Base-by-base conservation (phyloP, 495 filamentous ascomycete species). In the Penicillium tannophilum region DNA sequence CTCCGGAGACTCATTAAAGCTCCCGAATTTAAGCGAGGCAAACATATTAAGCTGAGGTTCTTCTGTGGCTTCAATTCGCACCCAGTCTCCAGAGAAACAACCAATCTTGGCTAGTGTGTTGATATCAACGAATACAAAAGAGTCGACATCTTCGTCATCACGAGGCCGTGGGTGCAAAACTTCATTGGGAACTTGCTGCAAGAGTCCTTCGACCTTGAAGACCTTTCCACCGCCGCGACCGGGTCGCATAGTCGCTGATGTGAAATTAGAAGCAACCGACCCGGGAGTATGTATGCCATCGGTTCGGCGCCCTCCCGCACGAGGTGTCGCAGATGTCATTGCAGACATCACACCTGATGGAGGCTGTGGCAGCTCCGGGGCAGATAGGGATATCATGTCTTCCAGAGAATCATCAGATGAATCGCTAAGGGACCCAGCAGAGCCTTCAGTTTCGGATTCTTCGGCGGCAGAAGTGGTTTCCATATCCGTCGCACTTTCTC, bases 21-120 rank as follows among this genome's bases (percentile, higher is more conserved):
- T 75, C 39, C 72, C 69, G 36, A 72, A 60, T 52, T 72, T 75
- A 73, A 86, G 70, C 76, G 76, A 68, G 74, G 83, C 79, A 60
- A 82, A 72, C 59, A 78, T 75, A 65, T 81, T 79, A 5, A 78
- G 41, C 12, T 84, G 82, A 14, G 88, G 86, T 62, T 90, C 90
- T 41, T 86, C 76, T 14, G 88, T 80, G 1, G 83, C 76, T 74
- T 94, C 90, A 19, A 98, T 77, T 4, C 87, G 84, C n/a, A 97
- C 91, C 94, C 94, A 98, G 66, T 98, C 94, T 14, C 94, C 94
- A 1, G 93, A 97, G 71, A 98, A 98, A 68, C 92, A 97, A 28
- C 92, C 91, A 42, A 98, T 84, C 58, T 90, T 89, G n/a, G 89
- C 85, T 11, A 98, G 75, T 17, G 90, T 87, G 58, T 83, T 88